A percentile compares a stretch with the other conserved stretches of the same genome.
These are phyloP conservation scores for Cutaneotrichosporon cavernicola DNA, from an alignment of 1,284 basidiomycete genomes.

Conservation along the genomic window DNA sequence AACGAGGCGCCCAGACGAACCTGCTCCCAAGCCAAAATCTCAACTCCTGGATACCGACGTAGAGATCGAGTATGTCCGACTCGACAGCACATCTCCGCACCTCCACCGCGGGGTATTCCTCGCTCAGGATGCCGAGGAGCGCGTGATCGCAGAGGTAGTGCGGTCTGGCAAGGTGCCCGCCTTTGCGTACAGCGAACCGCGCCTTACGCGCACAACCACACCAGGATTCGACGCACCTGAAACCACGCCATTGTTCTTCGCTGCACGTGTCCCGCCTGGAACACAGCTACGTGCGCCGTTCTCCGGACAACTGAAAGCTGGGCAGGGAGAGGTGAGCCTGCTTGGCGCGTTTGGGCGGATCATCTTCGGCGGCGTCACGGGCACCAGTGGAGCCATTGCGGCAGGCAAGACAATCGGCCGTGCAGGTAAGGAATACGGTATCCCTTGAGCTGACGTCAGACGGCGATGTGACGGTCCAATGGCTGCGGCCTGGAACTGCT, in stretches of 20 bases:
- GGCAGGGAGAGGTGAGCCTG: background rate
- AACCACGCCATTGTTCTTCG: slow-evolving; percentile 4
- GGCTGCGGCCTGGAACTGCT: background rate
- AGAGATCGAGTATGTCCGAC: slow-evolving; percentile 5
- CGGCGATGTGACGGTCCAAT: slow-evolving; percentile 4
- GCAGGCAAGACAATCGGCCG: background rate
- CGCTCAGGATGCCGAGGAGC: background rate
- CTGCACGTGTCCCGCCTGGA: background rate
- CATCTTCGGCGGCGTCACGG: slow-evolving; percentile 4
- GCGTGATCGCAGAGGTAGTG: background rate
- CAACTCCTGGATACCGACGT: background rate
- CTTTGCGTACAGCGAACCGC: slow-evolving; percentile 16
- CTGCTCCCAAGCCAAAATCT: background rate
- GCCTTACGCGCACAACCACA: background rate
- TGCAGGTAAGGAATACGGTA: background rate
- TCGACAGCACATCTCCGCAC: slow-evolving; percentile 11
- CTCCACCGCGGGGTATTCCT: slow-evolving; percentile 12
- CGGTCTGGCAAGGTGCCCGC: background rate
- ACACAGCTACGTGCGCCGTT: slow-evolving; percentile 1
- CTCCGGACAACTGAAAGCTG: background rate
- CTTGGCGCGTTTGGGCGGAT: slow-evolving; percentile 11
- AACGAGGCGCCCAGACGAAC: background rate
- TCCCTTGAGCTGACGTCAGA: background rate
- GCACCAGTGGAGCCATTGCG: background rate
- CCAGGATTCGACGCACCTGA: background rate